Conservation (phyloP, 2,329 filamentous ascomycete species). For the Paecilomyces dactylethromorphus region DNA sequence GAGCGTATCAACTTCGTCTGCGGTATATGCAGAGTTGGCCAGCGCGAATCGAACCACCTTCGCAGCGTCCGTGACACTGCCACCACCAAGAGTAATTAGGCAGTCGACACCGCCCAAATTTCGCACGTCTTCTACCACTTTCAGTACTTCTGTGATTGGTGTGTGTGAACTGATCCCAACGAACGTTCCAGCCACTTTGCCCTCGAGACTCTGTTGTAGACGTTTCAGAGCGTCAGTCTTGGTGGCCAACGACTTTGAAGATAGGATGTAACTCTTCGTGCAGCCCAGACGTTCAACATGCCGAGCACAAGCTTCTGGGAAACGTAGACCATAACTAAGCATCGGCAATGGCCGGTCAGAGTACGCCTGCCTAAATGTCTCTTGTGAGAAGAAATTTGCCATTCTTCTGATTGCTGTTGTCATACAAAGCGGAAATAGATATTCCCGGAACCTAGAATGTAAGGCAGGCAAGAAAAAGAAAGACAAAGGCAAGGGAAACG, state of each 20-base stretch:
- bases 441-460: background rate
- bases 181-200: conserved; percentile 34
- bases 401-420: background rate
- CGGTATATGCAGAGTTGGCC: conserved; percentile 32
- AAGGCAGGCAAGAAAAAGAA: background rate
- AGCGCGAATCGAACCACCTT: conserved; percentile 40
- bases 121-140: conserved; percentile 29
- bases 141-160: conserved; percentile 39
- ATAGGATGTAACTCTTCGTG: background rate
- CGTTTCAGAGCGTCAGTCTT: conserved; percentile 18
- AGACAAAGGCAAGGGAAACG: background rate
- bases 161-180: conserved; percentile 45
- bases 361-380: background rate
- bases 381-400: background rate
- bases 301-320: background rate
- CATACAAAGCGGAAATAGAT: background rate
- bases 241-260: background rate
- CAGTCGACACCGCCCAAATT: conserved; percentile 26
- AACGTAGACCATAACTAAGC: background rate
- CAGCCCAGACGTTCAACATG: background rate
- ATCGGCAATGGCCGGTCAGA: background rate
- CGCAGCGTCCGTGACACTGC: conserved; percentile 43
- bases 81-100: conserved; percentile 44
- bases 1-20: conserved; percentile 25
- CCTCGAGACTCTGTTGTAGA: conserved; percentile 27